Evolutionary conservation across 2,329 filamentous ascomycete genomes (phyloP).

Genomic region (Botrytis squamosa): DNA sequence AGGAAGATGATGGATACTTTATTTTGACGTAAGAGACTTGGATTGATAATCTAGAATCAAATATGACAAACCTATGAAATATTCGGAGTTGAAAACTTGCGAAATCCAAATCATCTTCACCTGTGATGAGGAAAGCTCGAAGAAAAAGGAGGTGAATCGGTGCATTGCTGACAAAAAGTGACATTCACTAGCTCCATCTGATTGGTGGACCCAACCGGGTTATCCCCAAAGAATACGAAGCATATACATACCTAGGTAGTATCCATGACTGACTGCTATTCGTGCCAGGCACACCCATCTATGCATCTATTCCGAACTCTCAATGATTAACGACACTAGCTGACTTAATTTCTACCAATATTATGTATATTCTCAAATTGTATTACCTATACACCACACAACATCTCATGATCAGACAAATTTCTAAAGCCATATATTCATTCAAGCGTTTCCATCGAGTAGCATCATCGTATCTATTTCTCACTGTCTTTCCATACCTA

Average conservation of each 20-base stretch:
- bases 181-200: background rate
- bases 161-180: background rate
- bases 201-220: background rate
- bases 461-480: background rate
- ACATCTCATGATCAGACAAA: background rate
- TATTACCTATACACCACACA: background rate
- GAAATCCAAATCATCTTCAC: background rate
- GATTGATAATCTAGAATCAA: background rate
- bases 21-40: background rate
- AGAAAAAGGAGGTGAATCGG: background rate
- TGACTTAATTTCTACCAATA: background rate
- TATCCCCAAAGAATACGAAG: background rate
- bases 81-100: background rate
- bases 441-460: background rate
- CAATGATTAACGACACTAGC: background rate
- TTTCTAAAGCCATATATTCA: background rate
- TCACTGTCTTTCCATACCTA: too few species aligned
- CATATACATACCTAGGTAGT: too few species aligned
- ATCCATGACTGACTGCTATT: background rate
- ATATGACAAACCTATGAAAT: background rate
- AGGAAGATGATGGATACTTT: constrained; percentile 3
- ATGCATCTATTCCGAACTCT: background rate
- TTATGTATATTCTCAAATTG: background rate
- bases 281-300: background rate
- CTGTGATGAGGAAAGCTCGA: background rate